Conservation (phyloP, 169 alveolate species). For the Ichthyophthirius multifiliis region DNA sequence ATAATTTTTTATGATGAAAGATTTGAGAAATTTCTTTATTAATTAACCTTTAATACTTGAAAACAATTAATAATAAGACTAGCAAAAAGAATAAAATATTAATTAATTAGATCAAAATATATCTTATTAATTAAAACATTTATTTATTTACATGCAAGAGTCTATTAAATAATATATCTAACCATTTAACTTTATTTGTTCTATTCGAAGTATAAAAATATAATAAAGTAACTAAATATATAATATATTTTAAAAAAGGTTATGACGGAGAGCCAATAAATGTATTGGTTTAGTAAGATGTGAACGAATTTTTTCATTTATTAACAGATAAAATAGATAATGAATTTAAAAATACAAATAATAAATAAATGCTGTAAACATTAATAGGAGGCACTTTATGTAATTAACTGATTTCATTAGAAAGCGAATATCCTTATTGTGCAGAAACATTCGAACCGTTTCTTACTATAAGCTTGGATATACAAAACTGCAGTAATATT, state of each 20-base stretch:
- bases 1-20: conserved; percentile 81
- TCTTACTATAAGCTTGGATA: conserved; percentile 69
- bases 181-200: conserved; percentile 58
- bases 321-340: conserved; percentile 77
- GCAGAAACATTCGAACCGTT: conserved; percentile 78
- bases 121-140: conserved; percentile 41
- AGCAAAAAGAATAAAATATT: background rate
- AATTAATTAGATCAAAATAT: background rate
- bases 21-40: conserved; percentile 71
- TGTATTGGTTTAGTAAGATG: conserved; percentile 77
- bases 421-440: conserved; percentile 66
- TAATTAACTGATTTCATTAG: conserved; percentile 74
- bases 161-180: conserved; percentile 68
- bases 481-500: conserved; percentile 67
- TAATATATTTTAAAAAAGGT: conserved; percentile 21
- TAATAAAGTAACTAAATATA: background rate
- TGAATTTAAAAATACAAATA: conserved; percentile 50
- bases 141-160: conserved; percentile 70
- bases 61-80: conserved; percentile 3
- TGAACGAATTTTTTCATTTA: conserved; percentile 79
- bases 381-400: conserved; percentile 70
- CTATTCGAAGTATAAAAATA: conserved; percentile 24
- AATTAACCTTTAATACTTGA: conserved; percentile 42
- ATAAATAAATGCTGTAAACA: conserved; percentile 54
- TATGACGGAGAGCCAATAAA: conserved; percentile 66